These are phyloP conservation scores for Pseudogymnoascus sp. DNA, from an alignment of 2,329 filamentous ascomycete species.

Conservation along the genomic window DNA sequence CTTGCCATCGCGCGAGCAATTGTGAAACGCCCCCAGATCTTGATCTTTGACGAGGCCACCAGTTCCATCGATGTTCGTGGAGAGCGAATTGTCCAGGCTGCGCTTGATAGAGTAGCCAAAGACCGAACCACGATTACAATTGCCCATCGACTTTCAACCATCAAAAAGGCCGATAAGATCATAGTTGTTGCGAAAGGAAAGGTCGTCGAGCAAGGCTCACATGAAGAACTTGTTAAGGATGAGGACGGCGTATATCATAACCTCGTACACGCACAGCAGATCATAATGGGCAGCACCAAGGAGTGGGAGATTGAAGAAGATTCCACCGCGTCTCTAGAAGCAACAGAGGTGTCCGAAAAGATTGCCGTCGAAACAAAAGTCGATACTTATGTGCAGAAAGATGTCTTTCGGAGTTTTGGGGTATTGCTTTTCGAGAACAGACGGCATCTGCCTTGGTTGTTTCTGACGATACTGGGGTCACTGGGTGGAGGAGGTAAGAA, in stretches of 20 bases:
- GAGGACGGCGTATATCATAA: slow-evolving; percentile 56
- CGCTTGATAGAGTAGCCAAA: slow-evolving; percentile 44
- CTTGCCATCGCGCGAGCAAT: slow-evolving; percentile 70
- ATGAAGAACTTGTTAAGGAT: slow-evolving; percentile 57
- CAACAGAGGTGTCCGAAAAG: slow-evolving; percentile 24
- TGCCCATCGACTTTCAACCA: slow-evolving; percentile 63
- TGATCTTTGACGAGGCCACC: slow-evolving; percentile 72
- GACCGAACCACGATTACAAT: slow-evolving; percentile 55
- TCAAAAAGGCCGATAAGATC: slow-evolving; percentile 70
- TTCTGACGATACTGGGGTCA: slow-evolving; percentile 38
- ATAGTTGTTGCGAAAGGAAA: slow-evolving; percentile 64
- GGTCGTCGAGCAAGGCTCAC: slow-evolving; percentile 66
- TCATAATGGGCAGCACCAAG: slow-evolving; percentile 38
- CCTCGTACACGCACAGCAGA: slow-evolving; percentile 55
- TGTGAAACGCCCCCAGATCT: slow-evolving; percentile 59
- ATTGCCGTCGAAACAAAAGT: slow-evolving; percentile 15
- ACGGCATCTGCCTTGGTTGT: slow-evolving; percentile 41
- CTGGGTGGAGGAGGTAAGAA: slow-evolving; percentile 20
- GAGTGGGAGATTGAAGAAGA: slow-evolving; percentile 17
- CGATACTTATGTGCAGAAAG: slow-evolving; percentile 29
- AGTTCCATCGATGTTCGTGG: slow-evolving; percentile 52
- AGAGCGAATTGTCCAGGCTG: slow-evolving; percentile 43
- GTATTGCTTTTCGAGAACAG: slow-evolving; percentile 48
- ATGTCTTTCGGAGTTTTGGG: slow-evolving; percentile 45
- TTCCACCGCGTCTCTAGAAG: slow-evolving; percentile 30